Percentiles rank a stretch among this genome's conserved stretches.
Evolutionary conservation across 345 rosid genomes (phyloP).

Genomic region (Heritiera fomes): DNA sequence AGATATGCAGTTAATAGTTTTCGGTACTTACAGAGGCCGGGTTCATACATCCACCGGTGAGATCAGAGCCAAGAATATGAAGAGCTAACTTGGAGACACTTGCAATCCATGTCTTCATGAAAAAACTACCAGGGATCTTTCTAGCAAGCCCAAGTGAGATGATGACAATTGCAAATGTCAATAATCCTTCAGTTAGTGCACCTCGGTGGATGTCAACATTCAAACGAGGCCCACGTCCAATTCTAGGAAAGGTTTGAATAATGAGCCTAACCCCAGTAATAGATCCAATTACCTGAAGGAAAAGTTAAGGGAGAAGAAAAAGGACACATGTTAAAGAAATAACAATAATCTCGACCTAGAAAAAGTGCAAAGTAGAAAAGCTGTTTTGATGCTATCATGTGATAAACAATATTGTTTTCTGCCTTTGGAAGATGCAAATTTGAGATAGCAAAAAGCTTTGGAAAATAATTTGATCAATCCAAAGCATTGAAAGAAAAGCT

Average conservation of each 20-base stretch:
- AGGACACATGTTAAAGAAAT: not conserved
- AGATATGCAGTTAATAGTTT: not conserved
- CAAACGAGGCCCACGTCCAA: slow-evolving; percentile 71
- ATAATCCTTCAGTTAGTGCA: slow-evolving; percentile 81
- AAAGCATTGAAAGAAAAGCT: not conserved
- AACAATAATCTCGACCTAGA: not conserved
- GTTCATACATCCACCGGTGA: slow-evolving; percentile 94
- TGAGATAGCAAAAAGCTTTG: not conserved
- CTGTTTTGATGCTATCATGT: not conserved
- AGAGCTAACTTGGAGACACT: slow-evolving; percentile 85
- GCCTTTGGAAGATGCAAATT: not conserved
- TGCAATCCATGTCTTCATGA: slow-evolving; percentile 84
- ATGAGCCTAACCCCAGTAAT: slow-evolving; percentile 69
- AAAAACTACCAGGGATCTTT: slow-evolving; percentile 79
- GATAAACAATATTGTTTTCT: too few species aligned
- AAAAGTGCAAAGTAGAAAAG: not conserved
- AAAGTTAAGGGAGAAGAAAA: too few species aligned
- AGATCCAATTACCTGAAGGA: slow-evolving; percentile 70
- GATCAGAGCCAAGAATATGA: slow-evolving; percentile 87
- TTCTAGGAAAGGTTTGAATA: slow-evolving; percentile 58
- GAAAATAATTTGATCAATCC: not conserved
- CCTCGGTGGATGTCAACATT: slow-evolving; percentile 73
- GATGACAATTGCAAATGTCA: slow-evolving; percentile 65
- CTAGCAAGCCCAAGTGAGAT: slow-evolving; percentile 66
- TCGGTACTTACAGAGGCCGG: slow-evolving; percentile 76